A percentile compares a stretch with the other conserved stretches of the same genome.
Conservation (phyloP, 495 filamentous ascomycete species). For the Filosporella fistucella region DNA sequence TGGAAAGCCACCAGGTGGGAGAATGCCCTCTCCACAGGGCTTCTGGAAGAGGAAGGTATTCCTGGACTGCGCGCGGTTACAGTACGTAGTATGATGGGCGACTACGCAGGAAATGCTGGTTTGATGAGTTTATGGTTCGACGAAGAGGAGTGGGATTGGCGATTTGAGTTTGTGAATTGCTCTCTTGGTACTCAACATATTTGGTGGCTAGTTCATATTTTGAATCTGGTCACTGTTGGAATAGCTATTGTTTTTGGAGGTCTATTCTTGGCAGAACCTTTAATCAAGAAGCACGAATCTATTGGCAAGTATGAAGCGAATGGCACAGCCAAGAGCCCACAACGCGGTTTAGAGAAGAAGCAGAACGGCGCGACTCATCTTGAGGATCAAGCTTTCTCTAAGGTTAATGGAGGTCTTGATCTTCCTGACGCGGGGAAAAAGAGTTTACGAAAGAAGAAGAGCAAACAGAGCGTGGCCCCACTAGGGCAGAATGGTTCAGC, state of each 20-base stretch:
- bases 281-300: neutral
- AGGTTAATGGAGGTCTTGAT: conserved; percentile 8
- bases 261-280: neutral
- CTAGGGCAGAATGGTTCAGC: no score
- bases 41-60: conserved; percentile 29
- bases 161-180: conserved; percentile 73
- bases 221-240: conserved; percentile 55
- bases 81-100: conserved; percentile 98
- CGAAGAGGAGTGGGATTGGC: conserved; percentile 63
- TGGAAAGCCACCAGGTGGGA: conserved; percentile 44
- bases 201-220: conserved; percentile 86
- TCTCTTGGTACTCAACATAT: conserved; percentile 79
- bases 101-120: conserved; percentile 83
- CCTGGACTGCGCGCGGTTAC: conserved; percentile 82
- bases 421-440: conserved; percentile 6
- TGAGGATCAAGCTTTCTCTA: neutral
- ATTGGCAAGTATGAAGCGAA: neutral
- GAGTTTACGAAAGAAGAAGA: conserved; percentile 13
- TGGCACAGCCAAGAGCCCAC: neutral
- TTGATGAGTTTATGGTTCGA: conserved; percentile 90
- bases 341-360: neutral
- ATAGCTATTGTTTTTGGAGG: conserved; percentile 26
- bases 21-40: conserved; percentile 25
- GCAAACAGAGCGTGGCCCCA: no score
- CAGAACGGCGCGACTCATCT: neutral